A percentile compares a stretch with the other conserved stretches of the same genome.
Evolutionary conservation across 2,329 filamentous ascomycete genomes (phyloP).

Genomic region (Trichoderma pleuroti): DNA sequence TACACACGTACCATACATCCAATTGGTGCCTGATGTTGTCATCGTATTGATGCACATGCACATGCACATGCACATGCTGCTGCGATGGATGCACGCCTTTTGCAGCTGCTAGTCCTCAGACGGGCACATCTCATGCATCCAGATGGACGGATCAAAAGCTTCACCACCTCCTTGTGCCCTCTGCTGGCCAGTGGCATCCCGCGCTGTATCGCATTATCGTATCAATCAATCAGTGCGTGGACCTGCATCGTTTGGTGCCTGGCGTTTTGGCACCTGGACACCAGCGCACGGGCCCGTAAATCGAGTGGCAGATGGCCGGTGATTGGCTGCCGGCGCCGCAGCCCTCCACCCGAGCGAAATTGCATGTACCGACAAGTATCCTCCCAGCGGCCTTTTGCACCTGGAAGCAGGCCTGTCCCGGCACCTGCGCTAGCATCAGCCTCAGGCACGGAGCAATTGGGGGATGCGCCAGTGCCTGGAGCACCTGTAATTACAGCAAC

Average conservation of each 20-base stretch:
- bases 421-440: slow-evolving; percentile 4
- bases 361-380: slow-evolving; percentile 1
- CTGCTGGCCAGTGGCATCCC: neutral
- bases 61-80: neutral
- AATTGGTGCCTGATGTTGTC: neutral
- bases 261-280: slow-evolving; percentile 3
- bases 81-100: neutral
- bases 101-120: neutral
- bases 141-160: neutral
- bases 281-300: slow-evolving; percentile 3
- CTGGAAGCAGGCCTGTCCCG: neutral
- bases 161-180: neutral
- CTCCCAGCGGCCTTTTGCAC: neutral
- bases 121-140: neutral
- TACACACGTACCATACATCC: neutral
- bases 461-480: neutral
- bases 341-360: slow-evolving; percentile 19
- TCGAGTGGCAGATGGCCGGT: neutral
- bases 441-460: neutral
- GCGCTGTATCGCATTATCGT: neutral
- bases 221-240: neutral
- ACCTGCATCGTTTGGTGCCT: slow-evolving; percentile 10
- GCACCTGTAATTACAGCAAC: neutral
- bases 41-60: neutral
- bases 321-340: neutral